Evolutionary conservation across 331 rosid genomes (phyloP).

Genomic region (Spiraea crenata): DNA sequence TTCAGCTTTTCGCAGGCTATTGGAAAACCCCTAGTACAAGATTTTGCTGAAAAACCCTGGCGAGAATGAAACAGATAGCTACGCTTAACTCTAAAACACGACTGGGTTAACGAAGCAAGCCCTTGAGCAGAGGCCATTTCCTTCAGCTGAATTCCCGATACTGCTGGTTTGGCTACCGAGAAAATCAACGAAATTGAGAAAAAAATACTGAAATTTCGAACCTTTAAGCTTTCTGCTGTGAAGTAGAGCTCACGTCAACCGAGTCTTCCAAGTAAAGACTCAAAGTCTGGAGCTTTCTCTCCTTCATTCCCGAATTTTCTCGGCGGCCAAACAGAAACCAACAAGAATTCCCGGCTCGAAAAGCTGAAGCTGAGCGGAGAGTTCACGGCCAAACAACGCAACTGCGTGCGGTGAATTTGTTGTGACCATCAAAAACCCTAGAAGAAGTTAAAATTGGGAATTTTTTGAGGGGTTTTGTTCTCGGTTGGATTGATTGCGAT

Average conservation of each 20-base stretch:
- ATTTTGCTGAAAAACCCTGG: constrained; percentile 25
- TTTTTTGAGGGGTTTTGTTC: not conserved
- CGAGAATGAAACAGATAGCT: constrained; percentile 24
- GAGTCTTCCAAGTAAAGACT: not conserved
- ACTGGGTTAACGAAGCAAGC: constrained; percentile 42
- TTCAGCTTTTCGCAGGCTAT: constrained; percentile 30
- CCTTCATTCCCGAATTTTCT: constrained; percentile 13
- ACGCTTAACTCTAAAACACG: constrained; percentile 33
- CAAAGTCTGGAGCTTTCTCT: not conserved
- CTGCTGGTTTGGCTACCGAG: constrained; percentile 12
- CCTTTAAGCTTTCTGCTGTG: not conserved
- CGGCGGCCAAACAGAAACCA: constrained; percentile 28
- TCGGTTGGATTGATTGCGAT: constrained; percentile 2
- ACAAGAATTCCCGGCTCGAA: not conserved
- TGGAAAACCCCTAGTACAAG: constrained; percentile 33
- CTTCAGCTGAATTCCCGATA: constrained; percentile 6
- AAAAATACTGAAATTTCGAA: constrained; percentile 12
- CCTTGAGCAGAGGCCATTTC: constrained; percentile 65
- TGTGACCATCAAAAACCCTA: not conserved
- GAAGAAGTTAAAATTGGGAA: not conserved
- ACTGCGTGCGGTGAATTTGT: not conserved
- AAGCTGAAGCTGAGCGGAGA: constrained; percentile 9
- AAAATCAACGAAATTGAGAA: constrained; percentile 1
- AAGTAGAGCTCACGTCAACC: constrained; percentile 11
- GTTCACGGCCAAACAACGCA: constrained; percentile 6